Evolutionary conservation across 2,329 filamentous ascomycete genomes (phyloP), one percentile per base, ranked within the genome.

Genomic region (Sporothrix protearum): DNA sequence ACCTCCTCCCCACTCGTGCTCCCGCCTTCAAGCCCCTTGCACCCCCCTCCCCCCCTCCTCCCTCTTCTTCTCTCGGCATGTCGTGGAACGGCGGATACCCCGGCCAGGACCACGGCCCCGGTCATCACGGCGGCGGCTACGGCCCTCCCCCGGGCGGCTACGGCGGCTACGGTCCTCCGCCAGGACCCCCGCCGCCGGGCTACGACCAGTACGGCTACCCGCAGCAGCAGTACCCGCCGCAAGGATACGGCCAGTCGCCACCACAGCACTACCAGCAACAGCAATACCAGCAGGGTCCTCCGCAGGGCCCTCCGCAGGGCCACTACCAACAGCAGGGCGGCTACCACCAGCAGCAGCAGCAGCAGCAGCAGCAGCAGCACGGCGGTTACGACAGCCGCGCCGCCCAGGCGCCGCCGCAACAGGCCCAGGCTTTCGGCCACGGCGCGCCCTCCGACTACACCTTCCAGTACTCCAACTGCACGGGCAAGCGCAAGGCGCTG

Each of bases 391-490:
- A 51, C 3, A n/a, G 1, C 16, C 69, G 69, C 4, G 36, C n/a
- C 75, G 78, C 78, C 0, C 81, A 82, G 12, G 83, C 83, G 28
- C 86, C 86, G 16, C 86, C 87, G 0, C 78, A 80, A 3, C 81
- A 80, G 1, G 80, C 83, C 7, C 88, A 90, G 78, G 78, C 84
- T 74, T 91, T 91, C 76, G 89, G 90, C 67, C 85, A 89, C 75
- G 91, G 91, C 73, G 91, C 91, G 0, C 91, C 91, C 1, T 80
- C 84, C 25, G 86, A 85, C 73, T 93, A 93, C 79, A 89, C 86
- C 7, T 93, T 92, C 82, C 89, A 92, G 80, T 93, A 92, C 83
- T 92, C 89, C 71, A 88, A 89, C 78, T 94, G 91, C 79, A 90
- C 88, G 7, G 91, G 91, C 69, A 86, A 86, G 75, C 85, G 91